Evolutionary conservation across 2,329 filamentous ascomycete species (phyloP).

Genomic region (Cercospora citrullina): DNA sequence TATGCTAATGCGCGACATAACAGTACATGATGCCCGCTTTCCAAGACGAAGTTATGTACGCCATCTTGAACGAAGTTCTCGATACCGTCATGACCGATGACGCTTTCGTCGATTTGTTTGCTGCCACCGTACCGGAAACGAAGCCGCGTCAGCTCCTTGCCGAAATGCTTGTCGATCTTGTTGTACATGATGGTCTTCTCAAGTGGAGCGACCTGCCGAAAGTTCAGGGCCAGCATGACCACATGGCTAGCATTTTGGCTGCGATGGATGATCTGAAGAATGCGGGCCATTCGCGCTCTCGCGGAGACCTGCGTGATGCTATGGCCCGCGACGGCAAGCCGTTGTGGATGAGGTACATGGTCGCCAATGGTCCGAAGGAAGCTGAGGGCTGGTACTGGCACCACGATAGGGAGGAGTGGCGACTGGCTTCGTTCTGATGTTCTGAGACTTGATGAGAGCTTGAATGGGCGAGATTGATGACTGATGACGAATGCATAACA

Average conservation of each 20-base stretch:
- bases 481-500: background rate
- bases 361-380: background rate
- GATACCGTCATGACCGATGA: background rate
- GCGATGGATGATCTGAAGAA: background rate
- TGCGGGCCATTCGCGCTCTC: background rate
- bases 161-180: background rate
- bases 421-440: background rate
- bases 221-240: background rate
- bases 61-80: background rate
- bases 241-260: background rate
- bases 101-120: background rate
- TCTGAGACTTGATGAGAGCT: background rate
- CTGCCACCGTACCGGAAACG: background rate
- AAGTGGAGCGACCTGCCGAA: background rate
- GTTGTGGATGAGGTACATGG: background rate
- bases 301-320: background rate
- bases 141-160: background rate
- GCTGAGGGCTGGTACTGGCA: background rate
- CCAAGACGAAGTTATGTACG: background rate
- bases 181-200: background rate
- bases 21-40: background rate
- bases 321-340: background rate
- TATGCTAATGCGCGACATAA: background rate
- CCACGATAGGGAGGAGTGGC: background rate
- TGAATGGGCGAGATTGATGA: background rate